phyloP scores from a whole-genome alignment of 345 rosid species.

The Aethionema arabicum region DNA sequence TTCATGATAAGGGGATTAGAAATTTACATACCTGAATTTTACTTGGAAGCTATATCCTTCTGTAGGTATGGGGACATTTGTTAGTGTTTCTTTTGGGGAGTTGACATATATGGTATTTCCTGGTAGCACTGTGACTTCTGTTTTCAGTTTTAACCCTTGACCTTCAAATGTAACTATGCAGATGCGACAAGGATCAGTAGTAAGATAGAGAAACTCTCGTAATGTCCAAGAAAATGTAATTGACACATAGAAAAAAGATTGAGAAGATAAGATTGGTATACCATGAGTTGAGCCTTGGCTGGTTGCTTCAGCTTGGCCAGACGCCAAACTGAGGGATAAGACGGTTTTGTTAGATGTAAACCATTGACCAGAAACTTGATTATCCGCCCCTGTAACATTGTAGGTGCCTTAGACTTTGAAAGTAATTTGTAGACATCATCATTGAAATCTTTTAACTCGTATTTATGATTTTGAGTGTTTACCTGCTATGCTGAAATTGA shows the following conservation, averaged over 20 bases:
- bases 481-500: conserved; percentile 71
- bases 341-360: conserved; percentile 63
- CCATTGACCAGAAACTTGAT: conserved; percentile 65
- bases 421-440: not conserved
- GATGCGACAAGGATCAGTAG: conserved; percentile 28
- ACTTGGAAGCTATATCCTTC: conserved; percentile 74
- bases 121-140: conserved; percentile 61
- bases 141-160: conserved; percentile 57
- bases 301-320: conserved; percentile 73
- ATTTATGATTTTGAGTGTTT: conserved; percentile 1
- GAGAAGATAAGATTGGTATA: conserved; percentile 29
- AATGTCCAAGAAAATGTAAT: conserved; percentile 1
- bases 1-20: no score
- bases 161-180: conserved; percentile 64
- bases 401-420: not conserved
- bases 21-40: conserved; percentile 65
- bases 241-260: conserved; percentile 2
- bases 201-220: conserved; percentile 15
- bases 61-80: conserved; percentile 71
- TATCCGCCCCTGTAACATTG: conserved; percentile 49
- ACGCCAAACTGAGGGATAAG: conserved; percentile 45
- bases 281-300: conserved; percentile 73
- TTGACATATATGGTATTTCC: conserved; percentile 54
- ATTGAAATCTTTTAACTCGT: conserved; percentile 2
- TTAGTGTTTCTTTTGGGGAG: conserved; percentile 71